A percentile compares a stretch with the other conserved stretches of the same genome.
Evolutionary conservation across 2,329 filamentous ascomycete genomes (phyloP).

Genomic region (Cytospora schulzeri): DNA sequence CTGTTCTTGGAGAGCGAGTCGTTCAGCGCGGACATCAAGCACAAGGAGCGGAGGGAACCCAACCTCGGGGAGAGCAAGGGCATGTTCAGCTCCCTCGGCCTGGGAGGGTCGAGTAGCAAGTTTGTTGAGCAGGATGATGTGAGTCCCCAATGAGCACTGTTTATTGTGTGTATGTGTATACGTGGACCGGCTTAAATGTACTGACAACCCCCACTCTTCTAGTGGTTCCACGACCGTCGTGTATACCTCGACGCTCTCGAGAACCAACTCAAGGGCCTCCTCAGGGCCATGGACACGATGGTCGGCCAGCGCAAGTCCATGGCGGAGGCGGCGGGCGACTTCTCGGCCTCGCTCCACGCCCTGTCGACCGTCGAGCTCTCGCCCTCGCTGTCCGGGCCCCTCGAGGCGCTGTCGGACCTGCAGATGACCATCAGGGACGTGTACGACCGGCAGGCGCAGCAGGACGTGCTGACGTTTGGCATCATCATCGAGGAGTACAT

Average conservation of each 20-base stretch:
- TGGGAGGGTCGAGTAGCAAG: slow-evolving; percentile 77
- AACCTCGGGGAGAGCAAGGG: slow-evolving; percentile 89
- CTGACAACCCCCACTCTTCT: slow-evolving; percentile 1
- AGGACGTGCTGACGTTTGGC: slow-evolving; percentile 92
- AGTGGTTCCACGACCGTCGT: slow-evolving; percentile 98
- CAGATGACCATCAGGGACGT: slow-evolving; percentile 93
- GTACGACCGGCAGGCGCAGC: slow-evolving; percentile 94
- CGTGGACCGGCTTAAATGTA: too few species aligned
- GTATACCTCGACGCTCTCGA: slow-evolving; percentile 75
- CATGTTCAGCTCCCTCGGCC: slow-evolving; percentile 81
- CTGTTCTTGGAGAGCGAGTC: slow-evolving; percentile 95
- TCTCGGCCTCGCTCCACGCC: slow-evolving; percentile 89
- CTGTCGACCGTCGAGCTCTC: slow-evolving; percentile 92
- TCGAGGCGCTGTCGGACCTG: slow-evolving; percentile 89
- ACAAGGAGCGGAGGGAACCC: slow-evolving; percentile 90
- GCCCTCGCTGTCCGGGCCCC: slow-evolving; percentile 80
- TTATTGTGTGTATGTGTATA: not conserved
- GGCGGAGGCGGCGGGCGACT: slow-evolving; percentile 90
- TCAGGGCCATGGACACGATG: slow-evolving; percentile 94
- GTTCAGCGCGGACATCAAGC: slow-evolving; percentile 96
- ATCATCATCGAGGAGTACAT: slow-evolving; percentile 99
- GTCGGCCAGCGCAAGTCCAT: slow-evolving; percentile 90
- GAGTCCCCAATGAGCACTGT: too few species aligned
- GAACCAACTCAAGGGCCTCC: slow-evolving; percentile 79
- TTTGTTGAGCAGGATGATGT: slow-evolving; percentile 98